Evolutionary conservation across 768 basidiomycete genomes (phyloP).

Genomic region (Suillus discolor): DNA sequence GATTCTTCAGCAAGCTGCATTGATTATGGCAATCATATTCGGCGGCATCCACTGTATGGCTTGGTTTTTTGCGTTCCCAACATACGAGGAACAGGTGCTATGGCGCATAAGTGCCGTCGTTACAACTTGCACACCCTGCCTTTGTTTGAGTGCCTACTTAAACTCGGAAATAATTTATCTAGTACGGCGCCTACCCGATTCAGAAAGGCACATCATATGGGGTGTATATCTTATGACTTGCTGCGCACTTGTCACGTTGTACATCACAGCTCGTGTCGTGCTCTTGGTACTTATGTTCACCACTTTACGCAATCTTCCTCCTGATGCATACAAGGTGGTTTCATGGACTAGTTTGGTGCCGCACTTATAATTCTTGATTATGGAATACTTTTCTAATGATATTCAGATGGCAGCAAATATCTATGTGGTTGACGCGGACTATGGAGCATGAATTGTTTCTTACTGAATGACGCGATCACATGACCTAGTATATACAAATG

Average conservation of each 20-base stretch:
- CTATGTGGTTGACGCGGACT: no score
- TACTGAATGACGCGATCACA: no score
- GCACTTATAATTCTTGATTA: neutral
- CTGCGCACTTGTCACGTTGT: neutral
- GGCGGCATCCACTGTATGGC: conserved; percentile 30
- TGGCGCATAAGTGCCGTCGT: conserved; percentile 23
- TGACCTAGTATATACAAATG: no score
- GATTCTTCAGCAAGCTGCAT: neutral
- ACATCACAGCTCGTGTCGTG: neutral
- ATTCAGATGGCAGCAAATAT: no score
- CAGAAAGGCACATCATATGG: no score
- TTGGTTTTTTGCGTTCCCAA: conserved; percentile 26
- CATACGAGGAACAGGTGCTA: conserved; percentile 16
- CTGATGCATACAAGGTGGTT: neutral
- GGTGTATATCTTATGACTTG: no score
- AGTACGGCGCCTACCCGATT: no score
- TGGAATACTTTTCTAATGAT: no score
- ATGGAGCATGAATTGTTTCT: no score
- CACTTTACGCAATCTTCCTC: conserved; percentile 3
- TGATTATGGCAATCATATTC: conserved; percentile 19
- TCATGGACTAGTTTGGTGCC: neutral
- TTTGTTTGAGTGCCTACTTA: neutral
- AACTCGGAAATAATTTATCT: no score
- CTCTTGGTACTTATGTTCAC: neutral
- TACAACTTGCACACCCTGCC: conserved; percentile 7